Conservation (phyloP, 495 filamentous ascomycete species). For the Aspergillus carlsbadensis region DNA sequence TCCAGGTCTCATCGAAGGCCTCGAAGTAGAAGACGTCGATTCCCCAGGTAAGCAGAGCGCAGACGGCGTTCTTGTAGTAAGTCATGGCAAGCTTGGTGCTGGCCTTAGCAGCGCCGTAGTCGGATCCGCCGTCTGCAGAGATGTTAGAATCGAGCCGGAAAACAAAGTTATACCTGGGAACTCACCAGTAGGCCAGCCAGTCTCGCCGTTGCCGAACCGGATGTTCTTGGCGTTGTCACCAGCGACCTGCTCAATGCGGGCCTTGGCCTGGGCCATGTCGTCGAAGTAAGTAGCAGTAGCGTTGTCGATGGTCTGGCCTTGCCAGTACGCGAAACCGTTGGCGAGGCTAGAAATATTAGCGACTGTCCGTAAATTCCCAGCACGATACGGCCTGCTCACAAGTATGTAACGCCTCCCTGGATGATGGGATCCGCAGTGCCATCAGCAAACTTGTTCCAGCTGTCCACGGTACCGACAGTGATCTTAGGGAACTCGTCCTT, state of each 20-base stretch:
- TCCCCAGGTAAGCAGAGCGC: slow-evolving; percentile 69
- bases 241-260: slow-evolving; percentile 63
- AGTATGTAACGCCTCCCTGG: slow-evolving; percentile 58
- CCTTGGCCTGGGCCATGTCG: slow-evolving; percentile 69
- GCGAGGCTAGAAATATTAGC: slow-evolving; percentile 44
- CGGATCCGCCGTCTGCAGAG: slow-evolving; percentile 52
- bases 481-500: slow-evolving; percentile 51
- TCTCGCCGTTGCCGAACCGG: slow-evolving; percentile 77
- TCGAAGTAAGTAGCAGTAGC: slow-evolving; percentile 70
- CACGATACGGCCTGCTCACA: slow-evolving; percentile 39
- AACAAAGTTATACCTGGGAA: background rate
- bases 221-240: slow-evolving; percentile 51
- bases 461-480: slow-evolving; percentile 75
- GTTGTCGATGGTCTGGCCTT: slow-evolving; percentile 61
- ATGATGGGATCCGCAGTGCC: slow-evolving; percentile 70
- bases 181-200: slow-evolving; percentile 63
- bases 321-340: slow-evolving; percentile 89
- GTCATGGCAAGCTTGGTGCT: slow-evolving; percentile 56
- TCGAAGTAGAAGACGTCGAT: slow-evolving; percentile 82
- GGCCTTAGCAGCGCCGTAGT: slow-evolving; percentile 64
- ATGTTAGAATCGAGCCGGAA: background rate
- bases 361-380: background rate
- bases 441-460: slow-evolving; percentile 78
- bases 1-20: slow-evolving; percentile 81
- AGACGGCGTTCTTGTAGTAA: slow-evolving; percentile 69